These are phyloP conservation scores for Neocucurbitaria cava DNA, from an alignment of 2,329 filamentous ascomycete species.

Conservation along the genomic window DNA sequence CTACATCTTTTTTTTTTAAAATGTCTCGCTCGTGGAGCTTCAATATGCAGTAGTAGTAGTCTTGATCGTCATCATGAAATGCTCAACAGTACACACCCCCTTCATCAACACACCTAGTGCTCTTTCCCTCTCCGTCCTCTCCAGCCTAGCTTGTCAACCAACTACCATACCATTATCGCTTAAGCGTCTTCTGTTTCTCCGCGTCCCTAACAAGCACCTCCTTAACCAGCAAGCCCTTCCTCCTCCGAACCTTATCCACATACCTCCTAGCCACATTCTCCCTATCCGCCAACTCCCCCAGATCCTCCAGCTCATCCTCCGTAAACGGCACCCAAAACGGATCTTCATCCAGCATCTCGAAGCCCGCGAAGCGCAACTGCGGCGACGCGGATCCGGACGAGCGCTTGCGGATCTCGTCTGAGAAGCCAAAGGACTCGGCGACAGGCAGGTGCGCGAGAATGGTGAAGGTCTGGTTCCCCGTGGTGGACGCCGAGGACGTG, in stretches of 20 bases:
- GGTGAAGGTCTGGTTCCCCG: constrained; percentile 92
- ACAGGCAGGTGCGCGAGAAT: constrained; percentile 88
- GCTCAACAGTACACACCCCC: no score
- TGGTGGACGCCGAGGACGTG: constrained; percentile 93
- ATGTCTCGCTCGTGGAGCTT: no score
- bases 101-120: no score
- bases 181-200: constrained; percentile 86
- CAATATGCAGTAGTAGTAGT: no score
- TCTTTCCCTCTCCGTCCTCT: no score
- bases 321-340: constrained; percentile 98
- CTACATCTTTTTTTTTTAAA: no score
- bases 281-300: constrained; percentile 89
- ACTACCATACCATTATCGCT: no score
- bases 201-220: constrained; percentile 76
- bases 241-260: constrained; percentile 84
- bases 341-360: constrained; percentile 91
- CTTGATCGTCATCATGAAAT: no score
- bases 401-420: constrained; percentile 93
- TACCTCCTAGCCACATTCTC: constrained; percentile 97
- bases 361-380: constrained; percentile 91
- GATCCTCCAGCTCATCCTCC: constrained; percentile 93
- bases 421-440: constrained; percentile 94
- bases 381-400: constrained; percentile 90
- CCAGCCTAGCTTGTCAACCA: not conserved
- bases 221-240: constrained; percentile 88